Conservation (phyloP, 177 flowering plant genomes). For the Telopea speciosissima region DNA sequence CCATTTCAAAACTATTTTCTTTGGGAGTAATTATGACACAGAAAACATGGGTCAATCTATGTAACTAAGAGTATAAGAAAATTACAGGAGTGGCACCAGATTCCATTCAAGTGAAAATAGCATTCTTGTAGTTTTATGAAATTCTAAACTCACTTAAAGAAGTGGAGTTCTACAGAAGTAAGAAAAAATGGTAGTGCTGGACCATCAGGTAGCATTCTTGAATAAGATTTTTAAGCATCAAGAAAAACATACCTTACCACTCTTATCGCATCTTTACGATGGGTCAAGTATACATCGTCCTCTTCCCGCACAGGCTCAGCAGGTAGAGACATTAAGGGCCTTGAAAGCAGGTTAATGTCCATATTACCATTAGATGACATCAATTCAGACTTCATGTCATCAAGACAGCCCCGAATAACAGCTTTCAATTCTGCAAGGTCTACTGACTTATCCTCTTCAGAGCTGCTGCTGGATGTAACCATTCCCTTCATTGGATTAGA, state of each 20-base stretch:
- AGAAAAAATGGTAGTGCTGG: background rate
- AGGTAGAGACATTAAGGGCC: constrained; percentile 31
- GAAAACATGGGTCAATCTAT: no score
- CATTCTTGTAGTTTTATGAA: no score
- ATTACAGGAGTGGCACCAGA: no score
- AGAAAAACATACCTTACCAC: constrained; percentile 56
- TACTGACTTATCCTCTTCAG: constrained; percentile 8
- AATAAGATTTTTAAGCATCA: background rate
- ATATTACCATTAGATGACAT: constrained; percentile 7
- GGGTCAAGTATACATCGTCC: constrained; percentile 70
- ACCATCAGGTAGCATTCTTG: background rate
- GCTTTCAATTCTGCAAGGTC: constrained; percentile 13
- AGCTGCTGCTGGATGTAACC: constrained; percentile 26
- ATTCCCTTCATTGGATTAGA: constrained; percentile 45
- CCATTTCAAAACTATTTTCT: background rate
- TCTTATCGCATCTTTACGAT: constrained; percentile 73
- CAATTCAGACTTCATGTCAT: constrained; percentile 7
- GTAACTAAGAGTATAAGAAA: no score
- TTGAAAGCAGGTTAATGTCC: constrained; percentile 15
- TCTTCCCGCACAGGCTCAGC: constrained; percentile 88
- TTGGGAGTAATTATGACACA: no score
- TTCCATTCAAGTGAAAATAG: no score
- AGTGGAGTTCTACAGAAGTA: background rate
- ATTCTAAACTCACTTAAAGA: no score
- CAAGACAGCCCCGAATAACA: constrained; percentile 10